Base-by-base conservation (phyloP, 2,329 filamentous ascomycete species). In the Fusarium sp. region DNA sequence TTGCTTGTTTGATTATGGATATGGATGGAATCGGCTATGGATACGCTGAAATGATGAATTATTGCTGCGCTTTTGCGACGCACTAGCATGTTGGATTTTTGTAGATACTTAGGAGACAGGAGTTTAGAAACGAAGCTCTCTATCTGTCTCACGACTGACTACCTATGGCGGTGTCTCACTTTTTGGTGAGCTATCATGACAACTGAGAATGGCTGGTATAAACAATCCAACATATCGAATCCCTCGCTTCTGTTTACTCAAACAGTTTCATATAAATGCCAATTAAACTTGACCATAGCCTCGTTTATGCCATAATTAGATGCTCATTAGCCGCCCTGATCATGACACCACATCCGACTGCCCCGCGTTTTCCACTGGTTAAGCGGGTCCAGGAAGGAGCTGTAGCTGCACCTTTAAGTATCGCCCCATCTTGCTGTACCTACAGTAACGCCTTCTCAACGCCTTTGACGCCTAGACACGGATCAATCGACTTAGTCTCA, bases 1-100 rank as follows among this genome's bases (percentile, higher is more conserved):
- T 76, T 73, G 66, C 59, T 72, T 73, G 66, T 55, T 73, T 75
- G 67, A 73, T 73, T 75, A 74, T 63, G 72, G 63, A 70, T 61
- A 70, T 52, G 59, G 61, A 64, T 67, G 68, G 70, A 57, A 61
- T 70, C 49, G 47, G 64, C 50, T 58, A 63, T 47, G 68, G 68
- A 62, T 70, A 66, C 39, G 66, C 55, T 58, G 70, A 69, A 62
- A 69, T 72, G 63, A 68, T 62, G 72, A 73, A 73, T 66, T 73
- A 71, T 55, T 63, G 66, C 64, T 71, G 37, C 47, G 66, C 61
- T 59, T 64, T 62, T 33, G 62, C 53, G 50, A 35, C 48, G 67
- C 58, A 63, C 58, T 56, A 63, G 65, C 63, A 61, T 70, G 66
- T 69, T 74, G 72, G 54, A 65, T 67, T 74, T 63, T 31, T 65